phyloP scores from a whole-genome alignment of 1,139 yeast genomes.

The Candida labiduridarum region DNA sequence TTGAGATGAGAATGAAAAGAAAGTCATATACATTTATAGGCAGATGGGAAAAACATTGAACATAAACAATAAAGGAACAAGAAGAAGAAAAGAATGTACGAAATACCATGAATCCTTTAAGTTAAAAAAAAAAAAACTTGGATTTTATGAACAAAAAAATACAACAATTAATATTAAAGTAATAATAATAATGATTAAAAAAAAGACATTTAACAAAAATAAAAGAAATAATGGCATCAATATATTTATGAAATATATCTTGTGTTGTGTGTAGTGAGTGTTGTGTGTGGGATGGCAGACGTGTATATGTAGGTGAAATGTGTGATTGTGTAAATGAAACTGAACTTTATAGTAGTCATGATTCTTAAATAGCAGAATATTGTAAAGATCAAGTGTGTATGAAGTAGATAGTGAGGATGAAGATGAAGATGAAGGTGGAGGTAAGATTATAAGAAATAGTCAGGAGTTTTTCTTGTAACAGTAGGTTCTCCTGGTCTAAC shows the following conservation, averaged over 20 bases:
- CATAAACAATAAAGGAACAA: not conserved
- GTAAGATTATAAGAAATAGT: constrained; percentile 68
- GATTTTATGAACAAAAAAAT: constrained; percentile 2
- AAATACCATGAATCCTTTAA: not conserved
- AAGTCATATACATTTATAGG: constrained; percentile 2
- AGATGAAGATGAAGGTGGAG: not conserved
- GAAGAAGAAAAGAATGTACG: not conserved
- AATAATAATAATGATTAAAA: not conserved
- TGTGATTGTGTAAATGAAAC: too few species aligned
- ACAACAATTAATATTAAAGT: not conserved
- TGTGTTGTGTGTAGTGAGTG: not conserved
- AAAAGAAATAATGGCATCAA: constrained; percentile 5
- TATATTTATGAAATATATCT: not conserved
- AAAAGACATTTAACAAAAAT: constrained; percentile 6
- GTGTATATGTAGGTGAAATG: not conserved
- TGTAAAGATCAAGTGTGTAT: not conserved
- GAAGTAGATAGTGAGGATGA: not conserved
- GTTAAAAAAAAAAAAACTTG: not conserved
- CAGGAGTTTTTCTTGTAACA: constrained; percentile 93
- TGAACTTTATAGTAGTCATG: too few species aligned
- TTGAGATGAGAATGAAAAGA: not conserved
- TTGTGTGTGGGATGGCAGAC: not conserved
- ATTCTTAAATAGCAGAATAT: constrained; percentile 1
- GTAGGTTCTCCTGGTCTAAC: constrained; percentile 97
- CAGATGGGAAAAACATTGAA: not conserved